A percentile compares a stretch with the other conserved stretches of the same genome.
Conservation (phyloP, 805 yeast species). For the Candida corydali region DNA sequence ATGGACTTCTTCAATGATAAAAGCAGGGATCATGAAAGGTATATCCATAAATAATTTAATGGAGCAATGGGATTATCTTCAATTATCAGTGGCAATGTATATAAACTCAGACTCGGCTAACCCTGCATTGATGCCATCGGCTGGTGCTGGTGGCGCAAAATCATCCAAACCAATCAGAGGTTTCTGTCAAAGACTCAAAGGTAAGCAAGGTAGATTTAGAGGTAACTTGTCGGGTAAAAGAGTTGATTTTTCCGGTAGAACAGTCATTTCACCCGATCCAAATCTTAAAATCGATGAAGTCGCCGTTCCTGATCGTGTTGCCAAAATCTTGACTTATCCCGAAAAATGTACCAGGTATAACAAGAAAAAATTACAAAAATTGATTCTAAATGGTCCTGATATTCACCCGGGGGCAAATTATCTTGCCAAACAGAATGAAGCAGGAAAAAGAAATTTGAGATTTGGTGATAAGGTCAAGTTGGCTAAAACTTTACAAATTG, state of each 20-base stretch:
- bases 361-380: slow-evolving; percentile 64
- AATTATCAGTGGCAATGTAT: slow-evolving; percentile 93
- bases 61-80: slow-evolving; percentile 99
- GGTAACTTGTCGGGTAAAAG: slow-evolving; percentile 98
- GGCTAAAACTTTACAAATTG: slow-evolving; percentile 73
- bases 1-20: slow-evolving; percentile 91
- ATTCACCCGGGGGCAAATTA: slow-evolving; percentile 97
- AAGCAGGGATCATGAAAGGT: slow-evolving; percentile 94
- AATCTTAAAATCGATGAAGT: slow-evolving; percentile 92
- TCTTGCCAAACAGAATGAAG: slow-evolving; percentile 75
- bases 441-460: slow-evolving; percentile 79
- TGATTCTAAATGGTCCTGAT: slow-evolving; percentile 81
- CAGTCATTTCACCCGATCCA: slow-evolving; percentile 98
- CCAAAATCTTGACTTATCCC: slow-evolving; percentile 92
- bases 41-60: slow-evolving; percentile 86
- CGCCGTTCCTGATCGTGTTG: slow-evolving; percentile 96
- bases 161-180: slow-evolving; percentile 82
- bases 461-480: slow-evolving; percentile 80
- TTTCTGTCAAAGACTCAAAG: slow-evolving; percentile 93
- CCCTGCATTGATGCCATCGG: slow-evolving; percentile 72
- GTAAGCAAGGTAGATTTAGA: slow-evolving; percentile 98
- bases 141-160: slow-evolving; percentile 48
- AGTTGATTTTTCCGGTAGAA: slow-evolving; percentile 97
- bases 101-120: slow-evolving; percentile 93
- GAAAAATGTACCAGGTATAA: slow-evolving; percentile 91